phyloP scores from a whole-genome alignment of 805 yeast genomes.

The Spathaspora gorwiae region DNA sequence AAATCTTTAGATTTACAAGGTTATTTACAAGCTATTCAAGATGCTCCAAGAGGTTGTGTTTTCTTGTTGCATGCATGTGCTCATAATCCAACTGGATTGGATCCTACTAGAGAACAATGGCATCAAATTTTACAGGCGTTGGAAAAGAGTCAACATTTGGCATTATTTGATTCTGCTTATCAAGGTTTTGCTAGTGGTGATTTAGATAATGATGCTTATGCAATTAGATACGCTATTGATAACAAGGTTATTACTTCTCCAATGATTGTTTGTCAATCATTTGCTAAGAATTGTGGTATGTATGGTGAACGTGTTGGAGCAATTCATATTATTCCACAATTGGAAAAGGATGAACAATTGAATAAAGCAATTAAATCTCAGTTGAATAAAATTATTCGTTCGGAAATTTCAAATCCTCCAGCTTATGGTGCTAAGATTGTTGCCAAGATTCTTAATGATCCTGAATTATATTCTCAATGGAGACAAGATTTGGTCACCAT shows the following conservation, averaged over 20 bases:
- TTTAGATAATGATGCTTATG: conserved; percentile 76
- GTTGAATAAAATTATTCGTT: conserved; percentile 67
- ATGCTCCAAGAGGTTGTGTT: conserved; percentile 71
- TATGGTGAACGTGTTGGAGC: conserved; percentile 98
- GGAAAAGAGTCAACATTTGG: conserved; percentile 61
- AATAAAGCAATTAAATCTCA: conserved; percentile 67
- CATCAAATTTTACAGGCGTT: conserved; percentile 57
- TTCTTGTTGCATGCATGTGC: conserved; percentile 92
- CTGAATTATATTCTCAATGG: conserved; percentile 77
- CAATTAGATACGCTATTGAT: conserved; percentile 62
- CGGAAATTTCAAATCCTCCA: conserved; percentile 91
- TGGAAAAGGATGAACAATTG: conserved; percentile 28
- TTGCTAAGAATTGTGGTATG: conserved; percentile 94
- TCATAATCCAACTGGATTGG: conserved; percentile 96
- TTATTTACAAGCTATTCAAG: conserved; percentile 53
- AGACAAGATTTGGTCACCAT: conserved; percentile 74
- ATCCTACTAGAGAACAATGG: conserved; percentile 87
- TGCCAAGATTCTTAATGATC: conserved; percentile 62
- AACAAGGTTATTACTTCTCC: conserved; percentile 23
- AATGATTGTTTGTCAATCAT: conserved; percentile 79
- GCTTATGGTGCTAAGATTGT: conserved; percentile 94
- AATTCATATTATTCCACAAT: conserved; percentile 59
- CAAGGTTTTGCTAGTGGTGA: conserved; percentile 96
- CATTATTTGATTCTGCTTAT: conserved; percentile 90
- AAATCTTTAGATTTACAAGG: conserved; percentile 72